These are phyloP conservation scores for Hyparrhenia diplandra DNA, from an alignment of 176 grass and related monocot genomes.

Conservation along the genomic window DNA sequence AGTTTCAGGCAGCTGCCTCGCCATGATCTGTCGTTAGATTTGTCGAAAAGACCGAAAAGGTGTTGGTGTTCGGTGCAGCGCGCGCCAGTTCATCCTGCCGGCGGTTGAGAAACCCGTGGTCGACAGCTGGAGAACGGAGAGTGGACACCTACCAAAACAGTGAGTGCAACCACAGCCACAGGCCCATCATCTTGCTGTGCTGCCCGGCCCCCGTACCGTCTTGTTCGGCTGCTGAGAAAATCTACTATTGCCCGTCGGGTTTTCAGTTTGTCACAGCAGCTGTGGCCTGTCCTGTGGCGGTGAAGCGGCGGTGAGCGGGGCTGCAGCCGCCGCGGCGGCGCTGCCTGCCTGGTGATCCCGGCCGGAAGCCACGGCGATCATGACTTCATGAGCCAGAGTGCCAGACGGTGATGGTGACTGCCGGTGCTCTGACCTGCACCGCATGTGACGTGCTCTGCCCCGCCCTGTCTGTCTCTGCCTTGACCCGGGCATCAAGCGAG, in stretches of 20 bases:
- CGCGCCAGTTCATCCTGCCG: conserved; percentile 21
- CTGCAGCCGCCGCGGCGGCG: too few species aligned
- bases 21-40: neutral
- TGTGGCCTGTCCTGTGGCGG: neutral
- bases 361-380: neutral
- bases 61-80: neutral
- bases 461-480: neutral
- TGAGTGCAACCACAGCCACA: neutral
- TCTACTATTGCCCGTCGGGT: neutral
- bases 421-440: neutral
- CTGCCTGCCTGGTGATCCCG: neutral
- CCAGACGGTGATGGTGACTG: neutral
- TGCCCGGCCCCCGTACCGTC: fast-evolving
- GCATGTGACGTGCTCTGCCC: conserved; percentile 22
- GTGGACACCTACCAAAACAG: neutral
- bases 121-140: neutral
- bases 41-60: neutral
- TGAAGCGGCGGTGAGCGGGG: neutral
- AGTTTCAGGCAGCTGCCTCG: neutral
- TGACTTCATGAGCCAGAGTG: neutral
- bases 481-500: neutral
- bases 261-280: neutral
- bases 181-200: neutral
- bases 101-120: conserved; percentile 15
- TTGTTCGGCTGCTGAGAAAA: neutral